Base-by-base conservation (phyloP, 1,284 basidiomycete species). In the Puccinia coronata region DNA sequence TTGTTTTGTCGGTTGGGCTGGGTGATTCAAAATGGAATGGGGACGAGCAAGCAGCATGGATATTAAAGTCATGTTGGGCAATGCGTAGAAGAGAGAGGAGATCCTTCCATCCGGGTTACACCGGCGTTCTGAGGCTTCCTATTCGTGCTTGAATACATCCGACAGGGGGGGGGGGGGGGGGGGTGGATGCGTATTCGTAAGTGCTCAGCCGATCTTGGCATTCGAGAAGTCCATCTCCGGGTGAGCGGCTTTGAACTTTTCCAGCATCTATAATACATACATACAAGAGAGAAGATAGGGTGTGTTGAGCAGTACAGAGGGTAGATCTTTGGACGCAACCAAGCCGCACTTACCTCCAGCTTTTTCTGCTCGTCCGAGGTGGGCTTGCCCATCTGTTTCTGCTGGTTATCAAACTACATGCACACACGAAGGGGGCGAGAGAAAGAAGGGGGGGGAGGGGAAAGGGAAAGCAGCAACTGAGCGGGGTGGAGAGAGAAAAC, bases 331-430 rank as follows among this genome's bases (percentile, higher is more conserved):
- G 43, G 49, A 43, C 39, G 49, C 53, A 28, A 18, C 25, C 23
- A n/a, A 31, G 0, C 43, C 28, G n/a, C 4, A 63, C 93, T 95
- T 9, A 94, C 84, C 80, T 84, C 84, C 31, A 83, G 81, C 69
- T 86, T 85, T 67, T 84, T 84, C 36, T 83, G 84, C 72, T 86
- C 84, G 78, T 87, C 87, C 1, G 86, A 86, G 0, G 86, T 86
- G 11, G 87, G 96, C 85, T 94, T 94, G 82, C 96, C 96, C 90
- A 97, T 91, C 92, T 96, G 92, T 93, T 95, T 97, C 87, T 98
- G 96, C 85, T 95, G 93, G 85, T 98, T 98, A 87, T 99, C 97
- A 84, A 95, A 98, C 95, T 96, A 85, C 69, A 76, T n/a, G n/a
- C n/a, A n/a, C n/a, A n/a, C n/a, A n/a, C n/a, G n/a, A n/a, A n/a